Conservation (phyloP, 108 stramenopile genomes). For the Cyclostephanos tholiformis region DNA sequence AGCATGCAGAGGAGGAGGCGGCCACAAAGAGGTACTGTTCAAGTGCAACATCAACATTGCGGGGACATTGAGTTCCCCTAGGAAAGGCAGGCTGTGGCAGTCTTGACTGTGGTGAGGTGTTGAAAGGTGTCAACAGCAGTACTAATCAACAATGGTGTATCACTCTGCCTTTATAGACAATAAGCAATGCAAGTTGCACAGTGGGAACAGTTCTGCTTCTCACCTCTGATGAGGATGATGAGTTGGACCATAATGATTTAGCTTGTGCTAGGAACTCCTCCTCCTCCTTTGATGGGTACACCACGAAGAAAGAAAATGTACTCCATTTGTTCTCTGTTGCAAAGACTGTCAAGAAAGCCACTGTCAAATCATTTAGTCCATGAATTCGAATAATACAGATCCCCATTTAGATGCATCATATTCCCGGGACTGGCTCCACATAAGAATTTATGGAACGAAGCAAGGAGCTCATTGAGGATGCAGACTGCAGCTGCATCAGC, state of each 20-base stretch:
- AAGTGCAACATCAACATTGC: too few species aligned
- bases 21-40: too few species aligned
- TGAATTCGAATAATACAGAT: neutral
- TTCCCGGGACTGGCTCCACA: neutral
- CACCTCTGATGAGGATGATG: conserved; percentile 7
- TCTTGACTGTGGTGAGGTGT: too few species aligned
- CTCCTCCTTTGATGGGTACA: neutral
- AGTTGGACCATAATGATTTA: neutral
- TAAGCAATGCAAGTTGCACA: neutral
- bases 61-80: too few species aligned
- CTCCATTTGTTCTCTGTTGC: neutral
- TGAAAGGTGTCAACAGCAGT: too few species aligned
- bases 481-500: neutral
- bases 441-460: neutral
- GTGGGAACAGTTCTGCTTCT: neutral
- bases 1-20: too few species aligned
- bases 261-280: neutral
- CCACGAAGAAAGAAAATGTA: neutral
- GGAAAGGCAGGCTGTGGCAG: too few species aligned
- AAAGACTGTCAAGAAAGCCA: neutral
- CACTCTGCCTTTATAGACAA: too few species aligned
- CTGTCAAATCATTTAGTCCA: neutral
- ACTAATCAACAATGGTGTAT: too few species aligned
- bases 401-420: neutral
- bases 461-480: neutral